A percentile compares a stretch with the other conserved stretches of the same genome.
Evolutionary conservation across 2,329 filamentous ascomycete species (phyloP).

Genomic region (Cercospora sojina): DNA sequence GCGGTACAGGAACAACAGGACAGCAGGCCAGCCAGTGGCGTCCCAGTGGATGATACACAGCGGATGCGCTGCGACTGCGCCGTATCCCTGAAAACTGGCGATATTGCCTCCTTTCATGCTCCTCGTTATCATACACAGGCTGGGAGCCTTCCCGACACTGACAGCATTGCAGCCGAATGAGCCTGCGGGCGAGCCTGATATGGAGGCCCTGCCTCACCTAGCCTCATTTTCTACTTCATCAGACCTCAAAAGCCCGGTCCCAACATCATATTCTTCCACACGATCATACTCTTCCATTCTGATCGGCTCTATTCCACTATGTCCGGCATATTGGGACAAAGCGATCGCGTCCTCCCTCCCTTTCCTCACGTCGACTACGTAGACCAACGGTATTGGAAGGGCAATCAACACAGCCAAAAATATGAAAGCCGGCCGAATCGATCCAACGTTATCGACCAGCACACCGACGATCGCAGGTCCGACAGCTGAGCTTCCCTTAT

Average conservation of each 20-base stretch:
- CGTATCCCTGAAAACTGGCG: not conserved
- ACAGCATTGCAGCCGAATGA: too few relatives aligned
- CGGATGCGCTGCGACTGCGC: conserved; percentile 4
- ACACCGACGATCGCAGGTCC: conserved; percentile 85
- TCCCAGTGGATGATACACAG: not conserved
- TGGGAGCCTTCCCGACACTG: too few relatives aligned
- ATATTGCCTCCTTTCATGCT: not conserved
- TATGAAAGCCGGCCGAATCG: conserved; percentile 65
- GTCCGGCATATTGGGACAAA: conserved; percentile 17
- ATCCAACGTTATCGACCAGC: conserved; percentile 68
- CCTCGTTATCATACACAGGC: too few relatives aligned
- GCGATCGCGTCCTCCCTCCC: conserved; percentile 39
- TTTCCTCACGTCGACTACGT: conserved; percentile 71
- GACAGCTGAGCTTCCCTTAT: conserved; percentile 89
- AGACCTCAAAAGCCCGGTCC: not conserved
- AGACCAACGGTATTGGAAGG: conserved; percentile 75
- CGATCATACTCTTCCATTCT: conserved; percentile 24
- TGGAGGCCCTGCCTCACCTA: not conserved
- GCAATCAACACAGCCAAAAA: conserved; percentile 79
- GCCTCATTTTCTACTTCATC: not conserved
- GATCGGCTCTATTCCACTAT: not conserved
- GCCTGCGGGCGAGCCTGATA: not conserved
- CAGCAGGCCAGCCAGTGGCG: not conserved
- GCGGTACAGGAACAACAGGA: not conserved
- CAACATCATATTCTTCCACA: conserved; percentile 7